Evolutionary conservation across 1,284 basidiomycete genomes (phyloP), one percentile per base, ranked within the genome.

Genomic region (Fomitopsis schrenkii): DNA sequence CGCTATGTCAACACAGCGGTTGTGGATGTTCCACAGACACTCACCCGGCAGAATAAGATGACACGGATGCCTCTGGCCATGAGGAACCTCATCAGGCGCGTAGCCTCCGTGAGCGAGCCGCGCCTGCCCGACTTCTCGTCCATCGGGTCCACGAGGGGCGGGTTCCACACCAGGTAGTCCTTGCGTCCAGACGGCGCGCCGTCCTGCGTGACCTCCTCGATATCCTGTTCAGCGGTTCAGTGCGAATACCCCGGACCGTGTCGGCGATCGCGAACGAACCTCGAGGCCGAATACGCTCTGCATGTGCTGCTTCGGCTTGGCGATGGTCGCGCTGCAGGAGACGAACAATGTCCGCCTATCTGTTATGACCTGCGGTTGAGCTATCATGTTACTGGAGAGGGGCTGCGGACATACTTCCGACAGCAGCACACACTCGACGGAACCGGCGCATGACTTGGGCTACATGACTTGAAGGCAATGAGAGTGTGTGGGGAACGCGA

Each of bases 311-410:
- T 74, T 75, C n/a, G 95, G 93, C 65, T 94, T 90, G 8, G 86
- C 80, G 45, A 97, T 91, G 0, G 95, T 97, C 22, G 94, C 94
- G 67, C 91, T 95, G 72, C 94, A 96, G 33, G 94, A 95, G 4
- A 97, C 84, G 69, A 94, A 95, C 33, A 80, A 81, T 4, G 86
- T 74, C 0, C 76, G 75, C 36, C 75, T 72, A 68, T 94, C 91
- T 92, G 28, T 14, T 10, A 19, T 22, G 1, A 1, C 22, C 22
- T n/a, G 26, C 19, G 56, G 26, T 59, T 50, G 40, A 59, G 19
- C 42, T 45, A 17, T 9, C 41, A 55, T 6, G 8, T 22, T 59
- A 35, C 19, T 38, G 9, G 33, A 48, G 9, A 56, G 22, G 55
- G 7, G 26, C 17, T 7, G 33, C 17, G 1, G 12, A 79, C 85